Conservation (phyloP, 257 asterid species). For the Rhazya stricta region DNA sequence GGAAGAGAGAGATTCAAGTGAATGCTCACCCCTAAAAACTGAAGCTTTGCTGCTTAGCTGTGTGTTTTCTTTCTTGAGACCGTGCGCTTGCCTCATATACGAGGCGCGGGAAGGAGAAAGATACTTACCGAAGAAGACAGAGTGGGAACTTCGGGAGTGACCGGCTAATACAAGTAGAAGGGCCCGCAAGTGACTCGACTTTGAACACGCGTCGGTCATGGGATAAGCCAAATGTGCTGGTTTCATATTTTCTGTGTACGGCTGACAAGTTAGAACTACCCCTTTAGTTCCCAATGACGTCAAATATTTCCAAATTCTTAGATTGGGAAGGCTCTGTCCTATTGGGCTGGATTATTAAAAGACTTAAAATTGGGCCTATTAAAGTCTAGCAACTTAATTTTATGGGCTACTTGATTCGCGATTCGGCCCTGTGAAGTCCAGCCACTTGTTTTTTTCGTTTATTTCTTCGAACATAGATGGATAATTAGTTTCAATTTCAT, state of each 20-base stretch:
- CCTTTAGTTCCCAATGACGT: neutral
- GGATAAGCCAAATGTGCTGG: neutral
- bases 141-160: slow-evolving; percentile 13
- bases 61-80: slow-evolving; percentile 1
- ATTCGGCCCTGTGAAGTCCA: too few species aligned
- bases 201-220: slow-evolving; percentile 27
- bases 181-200: slow-evolving; percentile 23
- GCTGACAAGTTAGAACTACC: neutral
- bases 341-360: too few species aligned
- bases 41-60: slow-evolving; percentile 6
- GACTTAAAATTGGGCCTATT: too few species aligned
- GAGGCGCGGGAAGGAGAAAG: slow-evolving; percentile 37
- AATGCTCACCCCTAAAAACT: slow-evolving; percentile 18
- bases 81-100: slow-evolving; percentile 19
- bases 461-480: too few species aligned
- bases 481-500: too few species aligned
- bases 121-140: neutral
- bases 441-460: too few species aligned
- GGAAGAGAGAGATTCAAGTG: neutral
- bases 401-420: too few species aligned
- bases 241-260: neutral
- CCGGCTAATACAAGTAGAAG: slow-evolving; percentile 36
- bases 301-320: too few species aligned
- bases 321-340: too few species aligned
- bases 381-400: too few species aligned